Conservation (phyloP, 768 basidiomycete species). For the Boletellus sp. region DNA sequence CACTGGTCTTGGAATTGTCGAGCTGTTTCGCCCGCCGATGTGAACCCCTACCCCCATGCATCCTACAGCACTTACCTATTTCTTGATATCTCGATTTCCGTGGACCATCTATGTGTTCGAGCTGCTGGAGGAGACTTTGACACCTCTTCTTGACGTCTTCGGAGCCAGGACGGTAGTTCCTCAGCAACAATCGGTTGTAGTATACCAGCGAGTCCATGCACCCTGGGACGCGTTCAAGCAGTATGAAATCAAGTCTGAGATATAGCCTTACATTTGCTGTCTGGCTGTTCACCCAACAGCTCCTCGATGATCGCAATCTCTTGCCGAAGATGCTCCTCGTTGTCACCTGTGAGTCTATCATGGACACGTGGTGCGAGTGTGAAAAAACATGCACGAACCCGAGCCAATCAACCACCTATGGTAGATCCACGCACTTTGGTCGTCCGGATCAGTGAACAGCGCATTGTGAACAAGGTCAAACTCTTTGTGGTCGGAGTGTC, state of each 20-base stretch:
- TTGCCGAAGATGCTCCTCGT: constrained; percentile 53
- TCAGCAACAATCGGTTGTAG: constrained; percentile 71
- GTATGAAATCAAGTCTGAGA: neutral
- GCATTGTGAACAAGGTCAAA: constrained; percentile 91
- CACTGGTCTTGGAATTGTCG: constrained; percentile 13
- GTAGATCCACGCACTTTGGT: constrained; percentile 98
- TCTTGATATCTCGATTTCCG: constrained; percentile 68
- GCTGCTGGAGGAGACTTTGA: constrained; percentile 46
- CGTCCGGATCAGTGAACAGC: constrained; percentile 93
- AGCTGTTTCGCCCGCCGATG: constrained; percentile 13
- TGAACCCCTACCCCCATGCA: neutral
- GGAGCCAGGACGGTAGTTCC: constrained; percentile 39
- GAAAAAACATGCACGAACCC: constrained; percentile 44
- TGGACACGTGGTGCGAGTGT: neutral
- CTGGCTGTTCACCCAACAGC: constrained; percentile 82
- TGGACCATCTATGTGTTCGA: constrained; percentile 62
- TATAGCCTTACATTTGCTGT: constrained; percentile 75
- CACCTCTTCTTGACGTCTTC: constrained; percentile 45
- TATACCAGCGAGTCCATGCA: constrained; percentile 90
- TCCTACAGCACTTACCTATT: constrained; percentile 41
- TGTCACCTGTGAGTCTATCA: constrained; percentile 46
- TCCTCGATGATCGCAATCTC: constrained; percentile 82
- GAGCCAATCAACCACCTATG: constrained; percentile 94
- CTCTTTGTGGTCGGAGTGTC: constrained; percentile 51
- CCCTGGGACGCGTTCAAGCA: constrained; percentile 48